Conservation (phyloP, 129 eudicot genomes). For the Flaveria ramosissima region DNA sequence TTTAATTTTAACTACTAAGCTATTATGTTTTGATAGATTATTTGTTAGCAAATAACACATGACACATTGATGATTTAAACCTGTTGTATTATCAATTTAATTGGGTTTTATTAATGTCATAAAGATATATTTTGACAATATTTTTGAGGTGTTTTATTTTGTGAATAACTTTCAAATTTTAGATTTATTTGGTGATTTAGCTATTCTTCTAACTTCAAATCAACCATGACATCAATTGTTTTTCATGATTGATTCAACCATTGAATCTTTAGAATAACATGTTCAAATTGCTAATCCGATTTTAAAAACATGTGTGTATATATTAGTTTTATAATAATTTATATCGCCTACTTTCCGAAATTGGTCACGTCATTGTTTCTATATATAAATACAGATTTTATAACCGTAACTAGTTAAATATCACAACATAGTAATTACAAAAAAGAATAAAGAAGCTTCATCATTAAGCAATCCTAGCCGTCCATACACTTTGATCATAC, state of each 20-base stretch:
- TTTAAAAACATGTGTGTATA: neutral
- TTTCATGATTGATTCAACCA: neutral
- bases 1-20: no score
- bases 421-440: constrained; percentile 14
- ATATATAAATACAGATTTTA: constrained; percentile 11
- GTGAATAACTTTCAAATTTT: neutral
- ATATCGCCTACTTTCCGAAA: neutral
- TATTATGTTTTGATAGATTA: no score
- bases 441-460: constrained; percentile 21
- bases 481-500: constrained; percentile 32
- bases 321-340: neutral
- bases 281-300: no score
- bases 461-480: constrained; percentile 36
- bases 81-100: neutral
- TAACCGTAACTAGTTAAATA: neutral
- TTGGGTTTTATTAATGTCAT: neutral
- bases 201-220: neutral
- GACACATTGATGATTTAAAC: neutral
- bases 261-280: no score
- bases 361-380: neutral
- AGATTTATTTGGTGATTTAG: neutral
- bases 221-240: neutral
- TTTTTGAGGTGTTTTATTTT: neutral
- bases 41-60: no score
- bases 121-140: neutral